Evolutionary conservation across 306 rosid species (phyloP).

Genomic region (Pueraria montana): DNA sequence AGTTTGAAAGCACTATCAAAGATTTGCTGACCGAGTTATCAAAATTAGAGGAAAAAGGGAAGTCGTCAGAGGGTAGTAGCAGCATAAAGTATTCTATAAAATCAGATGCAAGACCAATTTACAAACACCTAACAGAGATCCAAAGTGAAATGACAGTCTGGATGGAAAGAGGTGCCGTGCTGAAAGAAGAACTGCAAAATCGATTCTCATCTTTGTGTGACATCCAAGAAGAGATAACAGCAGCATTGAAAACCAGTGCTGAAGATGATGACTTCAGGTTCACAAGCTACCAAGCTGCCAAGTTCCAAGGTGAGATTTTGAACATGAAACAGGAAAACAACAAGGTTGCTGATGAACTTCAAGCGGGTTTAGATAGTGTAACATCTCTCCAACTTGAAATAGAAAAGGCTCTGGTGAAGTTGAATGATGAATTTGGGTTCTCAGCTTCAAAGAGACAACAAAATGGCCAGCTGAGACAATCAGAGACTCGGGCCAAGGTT

Average conservation of each 20-base stretch:
- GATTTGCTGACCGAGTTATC: conserved; percentile 71
- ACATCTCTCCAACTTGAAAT: conserved; percentile 68
- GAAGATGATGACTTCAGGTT: conserved; percentile 89
- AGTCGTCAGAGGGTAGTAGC: conserved; percentile 57
- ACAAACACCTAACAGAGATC: conserved; percentile 85
- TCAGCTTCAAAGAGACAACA: conserved; percentile 66
- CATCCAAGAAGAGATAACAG: conserved; percentile 86
- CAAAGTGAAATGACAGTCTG: conserved; percentile 77
- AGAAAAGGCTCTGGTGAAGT: conserved; percentile 66
- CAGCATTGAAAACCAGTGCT: conserved; percentile 84
- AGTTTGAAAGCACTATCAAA: conserved; percentile 67
- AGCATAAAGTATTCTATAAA: conserved; percentile 49
- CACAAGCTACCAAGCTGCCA: conserved; percentile 96
- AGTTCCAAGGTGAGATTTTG: conserved; percentile 96
- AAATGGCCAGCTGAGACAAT: conserved; percentile 53
- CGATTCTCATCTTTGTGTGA: conserved; percentile 81
- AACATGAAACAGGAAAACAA: conserved; percentile 98
- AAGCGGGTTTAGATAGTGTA: conserved; percentile 76
- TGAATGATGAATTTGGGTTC: conserved; percentile 74
- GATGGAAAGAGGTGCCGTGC: conserved; percentile 61
- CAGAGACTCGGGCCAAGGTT: conserved; percentile 63
- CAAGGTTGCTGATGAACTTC: conserved; percentile 88
- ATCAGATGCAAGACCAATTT: conserved; percentile 87
- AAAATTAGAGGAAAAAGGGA: conserved; percentile 64
- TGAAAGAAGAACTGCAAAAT: conserved; percentile 75